These are phyloP conservation scores for Colletotrichum echinochloae DNA, from an alignment of 2,329 filamentous ascomycete genomes.

Conservation along the genomic window DNA sequence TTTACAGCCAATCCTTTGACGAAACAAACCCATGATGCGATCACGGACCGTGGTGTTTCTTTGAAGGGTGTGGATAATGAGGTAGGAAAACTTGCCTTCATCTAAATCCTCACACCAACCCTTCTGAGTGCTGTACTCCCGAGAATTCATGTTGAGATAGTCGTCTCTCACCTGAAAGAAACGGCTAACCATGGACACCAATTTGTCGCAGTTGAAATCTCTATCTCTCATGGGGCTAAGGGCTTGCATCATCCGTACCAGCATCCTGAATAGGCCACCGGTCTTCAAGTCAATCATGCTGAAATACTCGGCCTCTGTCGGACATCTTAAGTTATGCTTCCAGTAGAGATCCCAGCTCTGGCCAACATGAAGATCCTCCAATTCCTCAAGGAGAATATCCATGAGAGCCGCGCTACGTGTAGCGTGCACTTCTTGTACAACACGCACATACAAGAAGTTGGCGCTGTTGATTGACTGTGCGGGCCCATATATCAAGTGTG, in stretches of 20 bases:
- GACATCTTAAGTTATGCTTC: slow-evolving; percentile 42
- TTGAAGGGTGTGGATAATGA: slow-evolving; percentile 48
- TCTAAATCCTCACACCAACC: slow-evolving; percentile 56
- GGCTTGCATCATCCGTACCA: slow-evolving; percentile 39
- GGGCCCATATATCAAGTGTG: no score
- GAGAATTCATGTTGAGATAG: slow-evolving; percentile 42
- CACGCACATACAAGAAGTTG: slow-evolving; percentile 46
- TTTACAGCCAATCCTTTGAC: no score
- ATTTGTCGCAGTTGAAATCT: no score
- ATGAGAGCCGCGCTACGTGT: no score
- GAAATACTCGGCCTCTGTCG: slow-evolving; percentile 45
- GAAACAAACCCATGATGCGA: no score
- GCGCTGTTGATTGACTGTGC: slow-evolving; percentile 55
- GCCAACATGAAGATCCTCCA: slow-evolving; percentile 43
- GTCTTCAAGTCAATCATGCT: slow-evolving; percentile 46
- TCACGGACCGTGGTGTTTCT: no score
- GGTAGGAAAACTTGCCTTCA: slow-evolving; percentile 57
- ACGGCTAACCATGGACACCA: no score
- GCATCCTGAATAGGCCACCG: slow-evolving; percentile 43
- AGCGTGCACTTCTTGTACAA: slow-evolving; percentile 40
- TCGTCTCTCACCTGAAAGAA: slow-evolving; percentile 52
- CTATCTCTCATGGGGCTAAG: no score
- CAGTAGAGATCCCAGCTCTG: slow-evolving; percentile 48
- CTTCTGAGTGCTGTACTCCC: slow-evolving; percentile 51
- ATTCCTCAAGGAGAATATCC: no score